Evolutionary conservation across 2,329 filamentous ascomycete genomes (phyloP), one percentile per base, ranked within the genome.

Genomic region (Rosellinia necatrix): DNA sequence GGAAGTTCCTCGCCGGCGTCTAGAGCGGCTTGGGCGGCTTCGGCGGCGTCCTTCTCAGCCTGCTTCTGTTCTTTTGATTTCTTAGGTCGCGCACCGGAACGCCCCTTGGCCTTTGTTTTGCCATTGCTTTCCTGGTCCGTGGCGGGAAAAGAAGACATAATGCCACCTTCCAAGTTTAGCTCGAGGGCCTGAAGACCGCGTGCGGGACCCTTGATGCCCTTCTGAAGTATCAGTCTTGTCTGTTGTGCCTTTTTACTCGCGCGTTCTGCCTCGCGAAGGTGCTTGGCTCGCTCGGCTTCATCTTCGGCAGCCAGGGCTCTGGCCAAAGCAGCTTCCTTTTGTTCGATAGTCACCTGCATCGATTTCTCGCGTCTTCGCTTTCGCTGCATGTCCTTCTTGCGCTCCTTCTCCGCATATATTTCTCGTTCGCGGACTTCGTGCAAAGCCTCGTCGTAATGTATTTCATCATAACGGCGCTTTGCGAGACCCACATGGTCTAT

Each of bases 301-400:
- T 97, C 91, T 62, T 90, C 84, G 2, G 91, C 89, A 49, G 87
- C 84, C 56, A 88, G 83, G 8, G 92, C 91, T 63, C 88, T 88
- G 60, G 88, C 86, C 40, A 96, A 79, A 3, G 91, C 90, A 3
- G 89, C 85, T 61, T 94, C 90, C 76, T 96, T 94, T 70, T 92
- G 88, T 70, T 97, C 93, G 66, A 96, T 89, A 6, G 92, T 93
- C 57, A 96, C 89, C 3, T 92, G 92, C 80, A 97, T 92, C 4
- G 93, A 96, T 77, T 97, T 97, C 72, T 97, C 93, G 15, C 94
- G 89, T 38, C 94, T 88, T 58, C 94, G 86, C 78, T 97, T 99
- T 61, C 94, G 89, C 72, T 99, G 94, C 91, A 99, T 97, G 70
- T 99, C 94, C 78, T 99, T 99, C 79, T 99, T 99, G 63, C 94